Evolutionary conservation across 768 basidiomycete genomes (phyloP).

Genomic region (Boletus vermiculosoides): DNA sequence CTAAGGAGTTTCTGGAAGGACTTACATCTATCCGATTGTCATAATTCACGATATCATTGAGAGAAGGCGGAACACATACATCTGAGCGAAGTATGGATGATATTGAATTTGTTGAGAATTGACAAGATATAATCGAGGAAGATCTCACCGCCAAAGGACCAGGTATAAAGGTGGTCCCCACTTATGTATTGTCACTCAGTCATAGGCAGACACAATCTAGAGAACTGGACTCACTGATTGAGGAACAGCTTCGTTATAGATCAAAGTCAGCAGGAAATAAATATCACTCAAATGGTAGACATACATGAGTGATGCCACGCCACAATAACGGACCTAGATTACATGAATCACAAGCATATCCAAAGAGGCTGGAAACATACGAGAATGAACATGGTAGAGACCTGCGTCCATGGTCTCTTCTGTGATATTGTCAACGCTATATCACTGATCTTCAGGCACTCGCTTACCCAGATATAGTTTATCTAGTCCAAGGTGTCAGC

Average conservation of each 20-base stretch:
- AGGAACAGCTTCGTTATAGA: background rate
- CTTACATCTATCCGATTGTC: background rate
- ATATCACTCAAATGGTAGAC: background rate
- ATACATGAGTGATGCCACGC: slow-evolving; percentile 1
- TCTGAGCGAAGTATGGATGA: background rate
- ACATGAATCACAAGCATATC: background rate
- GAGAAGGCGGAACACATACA: background rate
- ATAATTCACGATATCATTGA: background rate
- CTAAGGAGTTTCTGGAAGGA: background rate
- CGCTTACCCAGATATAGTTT: slow-evolving; percentile 8
- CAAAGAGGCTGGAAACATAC: background rate
- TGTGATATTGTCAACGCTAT: background rate
- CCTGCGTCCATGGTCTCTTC: slow-evolving; percentile 7
- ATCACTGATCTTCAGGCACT: background rate
- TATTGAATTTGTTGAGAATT: background rate
- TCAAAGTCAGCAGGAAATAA: background rate
- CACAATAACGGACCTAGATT: slow-evolving; percentile 11
- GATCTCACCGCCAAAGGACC: slow-evolving; percentile 4
- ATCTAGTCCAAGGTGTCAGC: background rate
- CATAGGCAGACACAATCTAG: background rate
- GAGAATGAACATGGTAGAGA: slow-evolving; percentile 4
- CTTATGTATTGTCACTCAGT: background rate
- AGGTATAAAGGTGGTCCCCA: background rate
- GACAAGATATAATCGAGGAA: background rate
- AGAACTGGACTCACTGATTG: background rate